Base-by-base conservation (phyloP, 805 yeast species). In the Ogataea corticis region DNA sequence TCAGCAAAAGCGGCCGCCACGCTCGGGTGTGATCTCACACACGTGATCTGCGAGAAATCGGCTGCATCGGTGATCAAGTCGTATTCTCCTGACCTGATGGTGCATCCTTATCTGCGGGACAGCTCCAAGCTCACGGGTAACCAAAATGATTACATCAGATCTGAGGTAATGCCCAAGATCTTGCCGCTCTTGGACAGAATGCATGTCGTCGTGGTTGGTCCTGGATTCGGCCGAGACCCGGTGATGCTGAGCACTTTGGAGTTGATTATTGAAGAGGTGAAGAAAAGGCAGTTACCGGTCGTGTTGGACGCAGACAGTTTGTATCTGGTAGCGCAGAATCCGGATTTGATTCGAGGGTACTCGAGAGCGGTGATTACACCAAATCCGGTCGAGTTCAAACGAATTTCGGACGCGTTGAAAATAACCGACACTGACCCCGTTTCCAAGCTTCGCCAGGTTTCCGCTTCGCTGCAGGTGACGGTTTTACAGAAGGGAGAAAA, bases 11-110 rank as follows among this genome's bases (percentile, higher is more conserved):
- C 96, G 1, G 80, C 96, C 1, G 87, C 96, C 2, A 67, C 85
- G 30, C 74, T 85, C 40, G 99, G 99, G 0, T 84, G 90, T 42
- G 99, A 92, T 62, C 72, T 94, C 69, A 78, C 92, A 30, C 98
- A 92, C 65, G 76, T 92, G 9, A 75, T 94, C n/a, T 94, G 98
- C 68, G 96, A 89, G 54, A 65, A 69, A 41, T 67, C 70, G 25
- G 97, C 97, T 0, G 91, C 87, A 0, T 68, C 84, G 0, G 83
- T 88, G 6, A 89, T 92, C 59, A 92, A 92, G 66, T 68, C 83
- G 23, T 94, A 94, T 66, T 80, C 95, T 6, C 98, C 99, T 0
- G 90, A 92, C 60, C 68, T 92, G 40, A 94, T 92, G 97, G 96
- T 94, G 1, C 98, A 94, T 69, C 98, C 98, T 0, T 89, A 88